Evolutionary conservation across 1,139 yeast genomes (phyloP), one percentile per base, ranked within the genome.

Genomic region (Geotrichum candidum): DNA sequence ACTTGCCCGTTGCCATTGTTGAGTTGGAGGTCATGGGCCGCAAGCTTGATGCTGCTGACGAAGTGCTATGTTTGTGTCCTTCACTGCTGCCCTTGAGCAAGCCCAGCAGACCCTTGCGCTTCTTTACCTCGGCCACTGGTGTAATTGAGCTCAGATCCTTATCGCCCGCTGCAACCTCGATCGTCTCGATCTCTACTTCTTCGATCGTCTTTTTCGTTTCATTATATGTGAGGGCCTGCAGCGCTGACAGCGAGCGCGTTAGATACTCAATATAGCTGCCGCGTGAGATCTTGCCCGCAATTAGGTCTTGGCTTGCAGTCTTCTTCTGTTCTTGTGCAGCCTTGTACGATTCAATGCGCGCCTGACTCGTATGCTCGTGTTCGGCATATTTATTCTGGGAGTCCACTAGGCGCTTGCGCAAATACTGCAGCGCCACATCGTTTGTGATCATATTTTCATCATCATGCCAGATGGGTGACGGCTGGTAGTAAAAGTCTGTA

Each of bases 381-480:
- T 67, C 68, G 3, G 58, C 66, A 18, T 70, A 67, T 58, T 67
- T 68, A 5, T 65, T 63, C 52, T 67, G 68, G 2, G 76, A 68
- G 29, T 73, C 74, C 58, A 82, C 82, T 64, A 94, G 78, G 61
- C 80, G 77, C 64, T 82, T 81, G 70, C 88, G 86, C 70, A 94
- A 78, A 58, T 81, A 84, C 22, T 85, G 80, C 66, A 90, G 78
- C 68, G 90, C 94, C 1, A 82, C 82, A 52, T 83, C 86, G 45
- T 78, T 76, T 1, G 84, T 81, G 18, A 86, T 78, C 77, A 94
- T 84, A 56, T 83, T 79, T 66, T 91, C 96, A 73, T 94, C 97
- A 70, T 94, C 99, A 74, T 92, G 98, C 99, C 99, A 95, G 57
- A 95, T 88, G 45, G 92, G 86, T 51, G 96, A 86, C 0, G 98